A percentile compares a stretch with the other conserved stretches of the same genome.
Evolutionary conservation across 306 rosid genomes (phyloP).

Genomic region (Carpinus fangiana): DNA sequence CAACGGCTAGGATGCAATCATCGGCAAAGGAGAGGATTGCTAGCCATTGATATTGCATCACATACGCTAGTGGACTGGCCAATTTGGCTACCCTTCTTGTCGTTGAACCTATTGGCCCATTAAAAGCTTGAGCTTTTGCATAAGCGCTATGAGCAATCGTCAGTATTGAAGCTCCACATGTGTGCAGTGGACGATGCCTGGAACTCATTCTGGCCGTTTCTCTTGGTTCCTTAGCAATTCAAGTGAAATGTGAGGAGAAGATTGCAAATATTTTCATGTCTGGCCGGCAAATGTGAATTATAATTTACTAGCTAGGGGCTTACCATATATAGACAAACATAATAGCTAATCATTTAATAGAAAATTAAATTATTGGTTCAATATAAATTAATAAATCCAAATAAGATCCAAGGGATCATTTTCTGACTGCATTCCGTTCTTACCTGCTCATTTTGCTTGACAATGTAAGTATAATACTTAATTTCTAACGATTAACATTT

Average conservation of each 20-base stretch:
- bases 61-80: slow-evolving; percentile 38
- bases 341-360: neutral
- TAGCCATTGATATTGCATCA: slow-evolving; percentile 44
- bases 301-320: neutral
- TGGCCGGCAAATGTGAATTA: neutral
- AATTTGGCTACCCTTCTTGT: slow-evolving; percentile 36
- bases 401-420: neutral
- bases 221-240: slow-evolving; percentile 35
- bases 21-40: slow-evolving; percentile 57
- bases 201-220: slow-evolving; percentile 33
- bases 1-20: slow-evolving; percentile 39
- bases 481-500: too few species aligned
- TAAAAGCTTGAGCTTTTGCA: slow-evolving; percentile 41
- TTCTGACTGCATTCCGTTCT: too few species aligned
- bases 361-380: neutral
- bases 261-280: neutral
- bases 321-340: neutral
- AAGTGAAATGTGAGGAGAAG: slow-evolving; percentile 2
- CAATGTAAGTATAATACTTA: too few species aligned
- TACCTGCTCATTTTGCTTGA: too few species aligned
- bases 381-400: neutral
- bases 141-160: slow-evolving; percentile 37
- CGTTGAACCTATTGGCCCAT: slow-evolving; percentile 54
- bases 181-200: slow-evolving; percentile 59
- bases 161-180: slow-evolving; percentile 56